Conservation (phyloP, 495 filamentous ascomycete genomes). For the Wilcoxina mikolae region DNA sequence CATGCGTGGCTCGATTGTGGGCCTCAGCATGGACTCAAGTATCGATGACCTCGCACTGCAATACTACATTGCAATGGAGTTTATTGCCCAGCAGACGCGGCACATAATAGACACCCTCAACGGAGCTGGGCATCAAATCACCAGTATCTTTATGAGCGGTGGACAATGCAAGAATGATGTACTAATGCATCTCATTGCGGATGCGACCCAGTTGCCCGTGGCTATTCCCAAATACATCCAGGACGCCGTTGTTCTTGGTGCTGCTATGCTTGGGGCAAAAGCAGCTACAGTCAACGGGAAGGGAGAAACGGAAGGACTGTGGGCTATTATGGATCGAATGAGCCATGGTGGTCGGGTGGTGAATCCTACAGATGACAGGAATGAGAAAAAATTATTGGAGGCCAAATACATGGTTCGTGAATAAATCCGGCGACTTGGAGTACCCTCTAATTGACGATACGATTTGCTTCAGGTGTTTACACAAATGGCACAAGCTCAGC, state of each 20-base stretch:
- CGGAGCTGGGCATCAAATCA: conserved; percentile 62
- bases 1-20: conserved; percentile 81
- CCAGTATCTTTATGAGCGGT: conserved; percentile 94
- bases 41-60: conserved; percentile 74
- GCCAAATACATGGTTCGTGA: conserved; percentile 64
- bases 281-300: conserved; percentile 63
- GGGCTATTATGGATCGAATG: conserved; percentile 96
- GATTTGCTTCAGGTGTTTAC: conserved; percentile 45
- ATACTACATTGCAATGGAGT: conserved; percentile 91
- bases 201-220: conserved; percentile 80
- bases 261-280: conserved; percentile 93
- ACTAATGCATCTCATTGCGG: conserved; percentile 77
- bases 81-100: conserved; percentile 87
- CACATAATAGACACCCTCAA: conserved; percentile 95
- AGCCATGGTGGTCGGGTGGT: conserved; percentile 82
- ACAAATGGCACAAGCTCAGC: conserved; percentile 61
- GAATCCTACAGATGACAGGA: conserved; percentile 48
- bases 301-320: conserved; percentile 71
- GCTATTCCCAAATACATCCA: conserved; percentile 81
- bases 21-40: conserved; percentile 68
- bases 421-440: conserved; percentile 27
- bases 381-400: conserved; percentile 62
- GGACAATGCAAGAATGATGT: conserved; percentile 92
- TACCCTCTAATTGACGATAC: conserved; percentile 29
- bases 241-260: conserved; percentile 91